Evolutionary conservation across 441 rosid genomes (phyloP).

Genomic region (Gossypium lobatum): DNA sequence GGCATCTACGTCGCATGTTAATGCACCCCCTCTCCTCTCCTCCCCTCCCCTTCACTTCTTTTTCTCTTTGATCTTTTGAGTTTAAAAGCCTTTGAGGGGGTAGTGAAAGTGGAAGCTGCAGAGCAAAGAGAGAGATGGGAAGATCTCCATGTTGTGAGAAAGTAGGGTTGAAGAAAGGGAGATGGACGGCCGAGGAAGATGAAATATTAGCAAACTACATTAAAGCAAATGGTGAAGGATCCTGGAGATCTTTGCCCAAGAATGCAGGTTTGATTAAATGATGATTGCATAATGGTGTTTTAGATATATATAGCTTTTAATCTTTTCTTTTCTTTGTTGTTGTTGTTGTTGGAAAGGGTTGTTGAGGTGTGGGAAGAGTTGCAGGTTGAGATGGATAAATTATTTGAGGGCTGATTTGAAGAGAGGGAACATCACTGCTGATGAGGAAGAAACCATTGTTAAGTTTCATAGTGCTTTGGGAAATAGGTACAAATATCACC

Average conservation of each 20-base stretch:
- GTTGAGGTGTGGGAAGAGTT: conserved; percentile 87
- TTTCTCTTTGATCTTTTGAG: neutral
- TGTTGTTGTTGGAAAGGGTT: conserved; percentile 31
- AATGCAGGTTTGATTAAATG: conserved; percentile 44
- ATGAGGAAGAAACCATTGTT: conserved; percentile 67
- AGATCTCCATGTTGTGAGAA: conserved; percentile 81
- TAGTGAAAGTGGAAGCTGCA: conserved; percentile 9
- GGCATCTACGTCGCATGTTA: no score
- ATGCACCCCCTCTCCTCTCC: no score
- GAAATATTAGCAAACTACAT: conserved; percentile 49
- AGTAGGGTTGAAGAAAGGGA: conserved; percentile 67
- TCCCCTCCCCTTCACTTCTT: neutral
- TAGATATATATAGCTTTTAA: no score
- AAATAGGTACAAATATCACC: conserved; percentile 39
- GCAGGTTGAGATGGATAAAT: conserved; percentile 89
- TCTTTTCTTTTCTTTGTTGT: neutral
- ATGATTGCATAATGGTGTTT: no score
- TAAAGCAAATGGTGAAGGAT: conserved; percentile 66
- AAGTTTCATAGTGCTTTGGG: conserved; percentile 64
- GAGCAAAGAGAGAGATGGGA: conserved; percentile 38
- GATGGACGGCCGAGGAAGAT: conserved; percentile 81
- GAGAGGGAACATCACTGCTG: conserved; percentile 71
- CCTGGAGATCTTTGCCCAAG: conserved; percentile 75
- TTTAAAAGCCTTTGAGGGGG: neutral
- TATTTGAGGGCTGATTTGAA: conserved; percentile 68